Evolutionary conservation across 345 rosid species (phyloP).

Genomic region (Microcos paniculata): DNA sequence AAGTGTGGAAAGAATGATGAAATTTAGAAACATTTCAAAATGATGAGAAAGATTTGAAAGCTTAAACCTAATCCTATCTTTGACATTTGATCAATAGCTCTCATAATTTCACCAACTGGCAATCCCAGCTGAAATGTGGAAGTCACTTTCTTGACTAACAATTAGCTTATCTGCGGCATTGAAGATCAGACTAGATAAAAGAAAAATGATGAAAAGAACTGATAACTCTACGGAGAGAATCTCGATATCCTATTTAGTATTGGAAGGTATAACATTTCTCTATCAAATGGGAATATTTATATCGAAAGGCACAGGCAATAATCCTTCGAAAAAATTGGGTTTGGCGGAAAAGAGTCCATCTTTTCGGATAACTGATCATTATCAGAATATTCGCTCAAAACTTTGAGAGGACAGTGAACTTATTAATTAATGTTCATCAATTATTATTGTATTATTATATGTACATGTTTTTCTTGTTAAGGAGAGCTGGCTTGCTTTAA

Average conservation of each 20-base stretch:
- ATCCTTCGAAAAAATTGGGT: background rate
- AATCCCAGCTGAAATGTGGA: background rate
- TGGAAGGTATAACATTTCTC: conserved; percentile 1
- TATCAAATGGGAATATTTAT: background rate
- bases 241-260: background rate
- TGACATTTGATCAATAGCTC: background rate
- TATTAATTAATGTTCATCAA: background rate
- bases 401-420: background rate
- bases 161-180: background rate
- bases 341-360: background rate
- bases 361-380: background rate
- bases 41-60: background rate
- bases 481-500: too few relatives aligned
- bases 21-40: background rate
- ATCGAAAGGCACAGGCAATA: too few relatives aligned
- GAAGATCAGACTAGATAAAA: background rate
- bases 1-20: background rate
- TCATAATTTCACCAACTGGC: background rate
- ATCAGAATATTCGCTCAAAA: background rate
- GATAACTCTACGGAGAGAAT: background rate
- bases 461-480: too few relatives aligned
- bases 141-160: background rate
- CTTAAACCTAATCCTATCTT: background rate
- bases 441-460: too few relatives aligned
- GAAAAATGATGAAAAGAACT: background rate